Evolutionary conservation across 2,329 filamentous ascomycete species (phyloP).

Genomic region (Zymoseptoria brevis): DNA sequence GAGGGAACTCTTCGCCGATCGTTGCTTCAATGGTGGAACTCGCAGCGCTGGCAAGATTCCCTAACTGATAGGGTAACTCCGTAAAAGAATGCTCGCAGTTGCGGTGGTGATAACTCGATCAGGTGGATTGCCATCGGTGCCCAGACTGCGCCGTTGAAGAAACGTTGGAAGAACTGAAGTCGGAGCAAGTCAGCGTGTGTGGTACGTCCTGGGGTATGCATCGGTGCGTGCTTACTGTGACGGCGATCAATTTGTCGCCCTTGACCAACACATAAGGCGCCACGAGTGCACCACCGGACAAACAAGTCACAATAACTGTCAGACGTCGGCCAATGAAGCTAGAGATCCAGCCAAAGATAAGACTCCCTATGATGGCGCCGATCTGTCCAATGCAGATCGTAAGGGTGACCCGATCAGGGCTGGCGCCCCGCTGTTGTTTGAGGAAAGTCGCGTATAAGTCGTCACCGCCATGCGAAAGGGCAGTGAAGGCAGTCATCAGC

Average conservation of each 20-base stretch:
- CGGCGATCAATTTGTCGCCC: constrained; percentile 28
- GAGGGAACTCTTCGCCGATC: constrained; percentile 31
- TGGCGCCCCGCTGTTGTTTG: constrained; percentile 29
- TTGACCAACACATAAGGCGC: constrained; percentile 30
- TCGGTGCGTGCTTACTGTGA: constrained; percentile 5
- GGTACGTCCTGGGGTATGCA: no score
- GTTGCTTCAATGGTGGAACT: constrained; percentile 32
- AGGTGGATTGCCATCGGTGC: constrained; percentile 34
- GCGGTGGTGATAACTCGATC: constrained; percentile 30
- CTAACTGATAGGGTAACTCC: constrained; percentile 34
- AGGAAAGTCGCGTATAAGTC: constrained; percentile 37
- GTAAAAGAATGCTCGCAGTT: constrained; percentile 29
- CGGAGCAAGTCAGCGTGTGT: no score
- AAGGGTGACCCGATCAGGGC: constrained; percentile 27
- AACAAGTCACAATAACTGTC: constrained; percentile 32
- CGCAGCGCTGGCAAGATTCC: constrained; percentile 32
- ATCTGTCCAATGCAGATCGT: constrained; percentile 30
- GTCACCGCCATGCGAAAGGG: constrained; percentile 22
- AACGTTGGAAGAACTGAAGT: constrained; percentile 30
- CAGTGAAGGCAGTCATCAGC: constrained; percentile 15
- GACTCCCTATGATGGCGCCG: constrained; percentile 31
- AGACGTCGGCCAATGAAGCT: constrained; percentile 31
- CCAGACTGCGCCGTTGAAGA: constrained; percentile 34
- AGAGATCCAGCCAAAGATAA: constrained; percentile 30
- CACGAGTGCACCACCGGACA: constrained; percentile 30